Base-by-base conservation (phyloP, 2,329 filamentous ascomycete species). In the Cadophora luteo-olivacea region DNA sequence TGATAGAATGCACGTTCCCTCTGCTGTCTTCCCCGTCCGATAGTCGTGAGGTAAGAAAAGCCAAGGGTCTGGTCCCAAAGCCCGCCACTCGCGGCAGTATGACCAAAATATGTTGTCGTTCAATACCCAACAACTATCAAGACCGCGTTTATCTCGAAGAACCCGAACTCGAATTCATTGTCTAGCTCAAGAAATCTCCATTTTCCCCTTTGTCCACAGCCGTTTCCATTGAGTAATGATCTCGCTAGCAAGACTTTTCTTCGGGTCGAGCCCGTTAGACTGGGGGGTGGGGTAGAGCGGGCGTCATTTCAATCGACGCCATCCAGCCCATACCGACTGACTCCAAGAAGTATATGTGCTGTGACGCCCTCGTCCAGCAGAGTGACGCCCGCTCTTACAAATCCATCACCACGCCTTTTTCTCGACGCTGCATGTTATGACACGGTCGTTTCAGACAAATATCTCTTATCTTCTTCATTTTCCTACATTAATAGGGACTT, bases 301-400 rank as follows among this genome's bases (percentile, higher is more conserved):
- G 66, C 66, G 66, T 68, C 66, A 65, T 64, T 68, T 41, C 38
- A 58, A 12, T 29, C 3, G 36, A 60, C 57, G 57, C 57, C 57
- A 60, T 60, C 57, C 57, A 60, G 41, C 57, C 57, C 33, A 36
- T 38, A 12, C n/a, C 7, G 29, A 29, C 29, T 29, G 29, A 60
- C 45, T 60, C 22, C 24, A 45, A 49, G 29, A 49, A 61, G 45
- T 69, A 64, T 66, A 69, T 66, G 67, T 66, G 41, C 67, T 64
- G 58, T 69, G 67, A 69, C 67, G 63, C 67, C 67, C 67, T 63
- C 36, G 25, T 51, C 19, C 38, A 33, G 38, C 64, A 38, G 29
- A 45, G 19, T 66, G 64, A 69, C 55, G 60, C 58, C 52, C 60
- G 38, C 32, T 24, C 60, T 64, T 66, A 69, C 67, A 32, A 66